These are phyloP conservation scores for Radiomyces spectabilis DNA, from an alignment of 192 early-diverging fungal species.

Conservation along the genomic window DNA sequence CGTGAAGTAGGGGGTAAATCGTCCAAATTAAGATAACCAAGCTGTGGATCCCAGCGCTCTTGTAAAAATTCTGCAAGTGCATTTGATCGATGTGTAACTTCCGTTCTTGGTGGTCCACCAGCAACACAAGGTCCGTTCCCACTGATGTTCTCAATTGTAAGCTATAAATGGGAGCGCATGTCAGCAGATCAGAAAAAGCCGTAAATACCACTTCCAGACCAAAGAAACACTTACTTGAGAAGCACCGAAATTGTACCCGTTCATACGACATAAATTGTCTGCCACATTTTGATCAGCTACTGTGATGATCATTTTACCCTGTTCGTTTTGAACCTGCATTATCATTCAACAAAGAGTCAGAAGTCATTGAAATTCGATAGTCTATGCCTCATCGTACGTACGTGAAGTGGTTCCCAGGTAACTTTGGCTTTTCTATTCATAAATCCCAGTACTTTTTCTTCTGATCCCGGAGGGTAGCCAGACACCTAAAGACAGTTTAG, in stretches of 20 bases:
- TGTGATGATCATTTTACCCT: background rate
- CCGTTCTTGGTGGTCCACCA: background rate
- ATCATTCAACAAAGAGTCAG: background rate
- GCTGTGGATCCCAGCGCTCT: constrained; percentile 7
- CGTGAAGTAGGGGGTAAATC: constrained; percentile 6
- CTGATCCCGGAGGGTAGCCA: constrained; percentile 10
- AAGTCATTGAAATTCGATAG: background rate
- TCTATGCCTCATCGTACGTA: background rate
- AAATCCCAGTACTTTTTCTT: constrained; percentile 9
- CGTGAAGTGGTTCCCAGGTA: constrained; percentile 14
- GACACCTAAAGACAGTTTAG: constrained; percentile 4
- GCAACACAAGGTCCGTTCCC: background rate
- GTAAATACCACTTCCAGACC: background rate
- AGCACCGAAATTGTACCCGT: background rate
- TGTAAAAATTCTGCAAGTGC: constrained; percentile 11
- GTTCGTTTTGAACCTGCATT: background rate
- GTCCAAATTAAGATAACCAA: constrained; percentile 15
- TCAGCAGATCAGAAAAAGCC: background rate
- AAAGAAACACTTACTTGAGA: background rate
- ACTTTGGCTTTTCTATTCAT: constrained; percentile 13
- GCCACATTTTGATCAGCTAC: background rate
- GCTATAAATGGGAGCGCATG: background rate
- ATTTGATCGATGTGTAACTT: background rate
- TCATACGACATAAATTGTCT: background rate
- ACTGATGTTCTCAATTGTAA: background rate